Conservation (phyloP, 148 eudicot species). For the Rhododendron kiyosumense region DNA sequence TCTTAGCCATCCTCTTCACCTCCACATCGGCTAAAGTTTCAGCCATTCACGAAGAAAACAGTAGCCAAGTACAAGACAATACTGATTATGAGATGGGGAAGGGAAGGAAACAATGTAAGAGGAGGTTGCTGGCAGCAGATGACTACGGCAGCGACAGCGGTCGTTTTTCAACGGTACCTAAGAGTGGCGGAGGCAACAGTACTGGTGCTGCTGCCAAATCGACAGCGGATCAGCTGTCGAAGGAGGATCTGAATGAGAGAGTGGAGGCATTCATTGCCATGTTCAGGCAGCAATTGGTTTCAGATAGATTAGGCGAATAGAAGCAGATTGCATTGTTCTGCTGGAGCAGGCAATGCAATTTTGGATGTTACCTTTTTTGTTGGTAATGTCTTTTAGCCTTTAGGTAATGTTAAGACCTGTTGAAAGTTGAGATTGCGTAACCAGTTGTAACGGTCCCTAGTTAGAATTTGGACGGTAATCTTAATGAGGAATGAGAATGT, state of each 20-base stretch:
- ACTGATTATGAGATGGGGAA: background rate
- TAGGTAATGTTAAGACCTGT: background rate
- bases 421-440: background rate
- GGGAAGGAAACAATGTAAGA: background rate
- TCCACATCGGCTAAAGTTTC: background rate
- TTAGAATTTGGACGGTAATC: no score
- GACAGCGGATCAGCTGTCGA: constrained; percentile 18
- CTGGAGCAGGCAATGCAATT: background rate
- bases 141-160: no score
- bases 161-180: no score
- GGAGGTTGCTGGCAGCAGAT: background rate
- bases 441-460: no score
- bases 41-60: background rate
- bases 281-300: constrained; percentile 55
- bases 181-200: no score
- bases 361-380: background rate
- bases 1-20: constrained; percentile 49
- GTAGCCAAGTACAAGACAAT: background rate
- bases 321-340: background rate
- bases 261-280: constrained; percentile 63
- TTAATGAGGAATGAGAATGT: background rate
- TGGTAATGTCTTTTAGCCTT: no score
- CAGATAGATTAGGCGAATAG: constrained; percentile 41
- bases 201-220: background rate
- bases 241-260: constrained; percentile 60